Evolutionary conservation across 208 protist genomes (phyloP).

Genomic region (Acanthamoeba lenticulata): DNA sequence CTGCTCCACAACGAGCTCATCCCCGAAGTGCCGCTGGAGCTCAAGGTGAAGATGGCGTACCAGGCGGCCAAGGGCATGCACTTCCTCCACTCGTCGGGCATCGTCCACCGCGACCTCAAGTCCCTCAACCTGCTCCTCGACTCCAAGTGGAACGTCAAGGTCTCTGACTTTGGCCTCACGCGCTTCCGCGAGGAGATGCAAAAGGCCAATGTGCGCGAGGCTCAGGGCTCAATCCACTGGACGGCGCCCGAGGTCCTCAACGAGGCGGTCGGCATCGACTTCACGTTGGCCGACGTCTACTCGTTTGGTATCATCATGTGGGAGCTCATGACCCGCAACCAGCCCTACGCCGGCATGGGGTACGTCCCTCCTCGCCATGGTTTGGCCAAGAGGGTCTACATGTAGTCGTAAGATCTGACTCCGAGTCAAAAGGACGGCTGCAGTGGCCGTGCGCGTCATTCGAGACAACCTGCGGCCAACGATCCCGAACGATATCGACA

Average conservation of each 20-base stretch:
- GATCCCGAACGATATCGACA: background rate
- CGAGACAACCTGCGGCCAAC: constrained; percentile 25
- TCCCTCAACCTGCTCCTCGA: constrained; percentile 22
- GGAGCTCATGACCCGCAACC: constrained; percentile 3
- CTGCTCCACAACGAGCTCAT: constrained; percentile 18
- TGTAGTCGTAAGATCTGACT: too few relatives aligned
- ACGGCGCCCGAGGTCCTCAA: background rate
- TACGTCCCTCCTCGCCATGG: background rate
- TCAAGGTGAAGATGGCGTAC: background rate
- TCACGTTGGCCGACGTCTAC: constrained; percentile 8
- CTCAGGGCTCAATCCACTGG: background rate
- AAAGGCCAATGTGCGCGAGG: background rate
- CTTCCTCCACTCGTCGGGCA: background rate
- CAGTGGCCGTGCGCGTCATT: background rate
- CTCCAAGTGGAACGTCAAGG: background rate
- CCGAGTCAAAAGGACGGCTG: background rate
- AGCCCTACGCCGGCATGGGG: background rate
- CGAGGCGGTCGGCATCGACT: background rate
- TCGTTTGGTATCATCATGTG: constrained; percentile 43
- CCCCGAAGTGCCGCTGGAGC: background rate
- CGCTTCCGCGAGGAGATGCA: constrained; percentile 10
- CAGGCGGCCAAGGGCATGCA: background rate
- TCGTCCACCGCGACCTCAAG: constrained; percentile 3
- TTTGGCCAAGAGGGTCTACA: background rate
- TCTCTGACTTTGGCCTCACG: constrained; percentile 40